Evolutionary conservation across 2,329 filamentous ascomycete genomes (phyloP).

Genomic region (Scopulariopsis brevicaulis): DNA sequence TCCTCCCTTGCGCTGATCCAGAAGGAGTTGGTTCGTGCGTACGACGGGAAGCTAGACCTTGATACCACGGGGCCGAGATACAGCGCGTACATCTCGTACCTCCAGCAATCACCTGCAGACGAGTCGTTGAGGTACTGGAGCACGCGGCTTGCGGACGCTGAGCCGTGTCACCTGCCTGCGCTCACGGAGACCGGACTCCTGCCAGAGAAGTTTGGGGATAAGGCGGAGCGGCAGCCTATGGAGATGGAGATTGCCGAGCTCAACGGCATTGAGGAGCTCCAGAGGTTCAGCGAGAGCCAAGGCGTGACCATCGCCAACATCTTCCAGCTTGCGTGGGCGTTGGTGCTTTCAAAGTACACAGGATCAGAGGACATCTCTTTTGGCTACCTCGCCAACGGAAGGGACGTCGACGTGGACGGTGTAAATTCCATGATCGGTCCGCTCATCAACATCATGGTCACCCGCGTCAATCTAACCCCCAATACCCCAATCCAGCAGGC

Average conservation of each 20-base stretch:
- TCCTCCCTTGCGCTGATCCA: too few species aligned
- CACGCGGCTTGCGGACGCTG: not conserved
- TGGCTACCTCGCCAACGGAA: not conserved
- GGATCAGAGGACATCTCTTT: not conserved
- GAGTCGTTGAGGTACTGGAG: not conserved
- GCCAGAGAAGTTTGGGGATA: not conserved
- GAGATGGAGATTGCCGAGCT: slow-evolving; percentile 11
- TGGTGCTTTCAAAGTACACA: slow-evolving; percentile 23
- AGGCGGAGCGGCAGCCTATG: slow-evolving; percentile 5
- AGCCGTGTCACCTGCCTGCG: slow-evolving; percentile 4
- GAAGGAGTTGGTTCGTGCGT: too few species aligned
- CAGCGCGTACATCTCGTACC: too few species aligned
- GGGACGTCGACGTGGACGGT: not conserved
- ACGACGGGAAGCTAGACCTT: too few species aligned
- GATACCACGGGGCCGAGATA: too few species aligned
- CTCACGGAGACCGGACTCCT: not conserved
- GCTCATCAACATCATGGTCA: not conserved
- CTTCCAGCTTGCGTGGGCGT: slow-evolving; percentile 38
- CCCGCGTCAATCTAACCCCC: not conserved
- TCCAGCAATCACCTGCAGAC: not conserved
- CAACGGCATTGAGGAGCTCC: slow-evolving; percentile 7
- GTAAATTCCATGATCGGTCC: not conserved
- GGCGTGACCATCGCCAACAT: slow-evolving; percentile 35
- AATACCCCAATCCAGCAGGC: not conserved
- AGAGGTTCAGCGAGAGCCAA: slow-evolving; percentile 22